These are phyloP conservation scores for Erodium trifolium DNA, from an alignment of 441 rosid genomes.

Conservation along the genomic window DNA sequence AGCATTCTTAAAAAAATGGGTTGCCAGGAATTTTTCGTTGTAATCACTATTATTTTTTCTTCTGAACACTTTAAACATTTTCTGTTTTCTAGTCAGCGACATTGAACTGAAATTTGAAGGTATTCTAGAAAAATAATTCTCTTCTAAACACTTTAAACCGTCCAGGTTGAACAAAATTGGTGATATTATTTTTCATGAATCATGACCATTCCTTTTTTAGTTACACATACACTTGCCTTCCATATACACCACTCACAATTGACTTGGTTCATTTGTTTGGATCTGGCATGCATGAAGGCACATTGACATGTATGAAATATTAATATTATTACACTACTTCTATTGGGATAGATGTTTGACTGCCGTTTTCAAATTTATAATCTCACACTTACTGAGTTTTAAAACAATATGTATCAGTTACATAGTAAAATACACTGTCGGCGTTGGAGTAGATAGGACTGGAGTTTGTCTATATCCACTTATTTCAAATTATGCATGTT, in stretches of 20 bases:
- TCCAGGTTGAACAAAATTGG: conserved; percentile 1
- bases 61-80: background rate
- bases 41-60: background rate
- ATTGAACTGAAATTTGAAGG: background rate
- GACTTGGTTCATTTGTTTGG: background rate
- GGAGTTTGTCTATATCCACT: background rate
- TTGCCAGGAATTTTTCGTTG: background rate
- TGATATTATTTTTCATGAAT: background rate
- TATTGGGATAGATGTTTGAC: background rate
- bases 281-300: background rate
- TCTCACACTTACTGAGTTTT: no score
- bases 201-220: background rate
- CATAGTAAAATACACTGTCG: background rate
- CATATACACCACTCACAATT: background rate
- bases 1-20: no score
- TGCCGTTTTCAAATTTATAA: background rate
- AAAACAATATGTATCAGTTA: background rate
- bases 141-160: background rate
- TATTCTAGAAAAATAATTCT: background rate
- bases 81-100: background rate
- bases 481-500: background rate
- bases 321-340: background rate
- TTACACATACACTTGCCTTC: background rate
- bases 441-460: background rate
- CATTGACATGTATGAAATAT: background rate